phyloP scores from a whole-genome alignment of 495 filamentous ascomycete species.

The Amorphotheca resinae region DNA sequence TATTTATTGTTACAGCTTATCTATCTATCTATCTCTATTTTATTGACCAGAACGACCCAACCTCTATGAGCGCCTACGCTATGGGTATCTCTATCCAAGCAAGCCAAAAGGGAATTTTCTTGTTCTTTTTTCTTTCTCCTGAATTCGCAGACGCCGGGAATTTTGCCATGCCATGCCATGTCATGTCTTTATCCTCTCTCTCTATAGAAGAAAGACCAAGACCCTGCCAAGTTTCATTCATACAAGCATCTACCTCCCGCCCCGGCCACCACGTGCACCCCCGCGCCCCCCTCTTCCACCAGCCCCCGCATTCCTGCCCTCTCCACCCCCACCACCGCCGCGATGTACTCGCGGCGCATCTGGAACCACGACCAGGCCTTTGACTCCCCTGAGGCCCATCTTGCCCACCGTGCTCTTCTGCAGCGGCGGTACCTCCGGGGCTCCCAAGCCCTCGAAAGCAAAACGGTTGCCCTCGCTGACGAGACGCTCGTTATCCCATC shows the following conservation, averaged over 20 bases:
- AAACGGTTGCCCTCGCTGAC: constrained; percentile 34
- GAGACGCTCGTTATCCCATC: constrained; percentile 26
- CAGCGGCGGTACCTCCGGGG: constrained; percentile 32
- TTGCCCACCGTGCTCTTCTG: constrained; percentile 34
- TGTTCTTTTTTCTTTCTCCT: no score
- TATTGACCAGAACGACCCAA: constrained; percentile 1
- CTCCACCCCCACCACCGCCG: constrained; percentile 12
- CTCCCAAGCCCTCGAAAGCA: constrained; percentile 29
- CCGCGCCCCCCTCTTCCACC: constrained; percentile 6
- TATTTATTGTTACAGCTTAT: no score
- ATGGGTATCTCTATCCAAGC: constrained; percentile 11
- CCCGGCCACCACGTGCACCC: constrained; percentile 1
- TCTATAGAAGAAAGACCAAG: constrained; percentile 1
- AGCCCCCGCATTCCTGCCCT: constrained; percentile 5
- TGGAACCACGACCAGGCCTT: constrained; percentile 25
- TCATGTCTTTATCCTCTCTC: no score
- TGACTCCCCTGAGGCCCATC: constrained; percentile 39
- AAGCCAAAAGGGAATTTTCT: background rate
- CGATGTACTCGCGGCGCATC: constrained; percentile 13
- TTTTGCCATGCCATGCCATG: no score
- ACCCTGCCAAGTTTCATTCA: background rate
- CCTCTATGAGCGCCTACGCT: constrained; percentile 13
- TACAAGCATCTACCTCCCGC: background rate
- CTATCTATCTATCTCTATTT: background rate
- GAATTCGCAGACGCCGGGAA: no score